Percentiles rank a stretch among this genome's conserved stretches.
These are phyloP conservation scores for Dalbergia cultrata DNA, from an alignment of 306 rosid species.

Conservation along the genomic window DNA sequence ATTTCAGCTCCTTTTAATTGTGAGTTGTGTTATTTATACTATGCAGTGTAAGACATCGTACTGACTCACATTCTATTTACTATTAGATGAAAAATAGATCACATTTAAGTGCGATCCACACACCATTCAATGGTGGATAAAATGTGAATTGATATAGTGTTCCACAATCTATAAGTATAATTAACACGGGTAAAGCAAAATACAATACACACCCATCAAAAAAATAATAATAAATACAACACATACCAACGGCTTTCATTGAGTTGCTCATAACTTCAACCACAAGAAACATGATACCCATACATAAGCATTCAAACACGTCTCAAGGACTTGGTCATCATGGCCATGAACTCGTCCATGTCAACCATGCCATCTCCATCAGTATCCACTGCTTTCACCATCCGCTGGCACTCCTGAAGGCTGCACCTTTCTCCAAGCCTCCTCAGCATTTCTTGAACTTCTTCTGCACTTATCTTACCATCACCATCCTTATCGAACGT, in stretches of 20 bases:
- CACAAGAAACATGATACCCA: constrained; percentile 26
- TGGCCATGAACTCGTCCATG: constrained; percentile 79
- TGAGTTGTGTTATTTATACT: no score
- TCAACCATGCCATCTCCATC: constrained; percentile 89
- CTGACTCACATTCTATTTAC: no score
- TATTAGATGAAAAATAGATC: no score
- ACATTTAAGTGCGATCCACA: no score
- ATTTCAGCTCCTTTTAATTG: constrained; percentile 34
- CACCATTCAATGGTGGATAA: no score
- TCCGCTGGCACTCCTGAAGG: constrained; percentile 72
- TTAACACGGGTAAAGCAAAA: neutral
- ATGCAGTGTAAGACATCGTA: no score
- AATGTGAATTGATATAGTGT: no score
- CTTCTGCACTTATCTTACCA: constrained; percentile 89
- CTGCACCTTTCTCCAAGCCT: constrained; percentile 79
- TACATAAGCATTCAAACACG: constrained; percentile 34
- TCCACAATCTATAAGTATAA: no score
- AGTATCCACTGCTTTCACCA: constrained; percentile 82
- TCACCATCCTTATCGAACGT: constrained; percentile 76
- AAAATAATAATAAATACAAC: neutral
- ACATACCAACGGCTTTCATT: neutral
- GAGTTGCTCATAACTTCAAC: neutral
- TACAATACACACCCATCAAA: neutral
- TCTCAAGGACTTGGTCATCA: constrained; percentile 74
- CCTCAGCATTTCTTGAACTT: constrained; percentile 66